Evolutionary conservation across 2,329 filamentous ascomycete genomes (phyloP), one percentile per base, ranked within the genome.

Genomic region (Aspergillus costaricaensis): DNA sequence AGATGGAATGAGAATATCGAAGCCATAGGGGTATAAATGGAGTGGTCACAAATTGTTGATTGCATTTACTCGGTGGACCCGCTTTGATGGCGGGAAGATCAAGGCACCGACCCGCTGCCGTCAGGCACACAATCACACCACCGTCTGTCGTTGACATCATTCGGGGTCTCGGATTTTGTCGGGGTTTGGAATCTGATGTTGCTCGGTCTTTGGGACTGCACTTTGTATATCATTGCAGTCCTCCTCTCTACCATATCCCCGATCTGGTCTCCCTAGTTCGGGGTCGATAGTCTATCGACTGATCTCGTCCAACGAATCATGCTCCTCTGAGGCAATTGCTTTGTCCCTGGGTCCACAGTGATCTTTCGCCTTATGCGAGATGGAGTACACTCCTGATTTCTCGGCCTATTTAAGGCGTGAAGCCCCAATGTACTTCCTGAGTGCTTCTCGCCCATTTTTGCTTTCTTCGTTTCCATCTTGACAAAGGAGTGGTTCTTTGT

Each of bases 31-130:
- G 14, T 25, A 32, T 12, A 5, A 36, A 10, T 8, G 7, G n/a
- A 17, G 19, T 19, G 3, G 50, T 53, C 32, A 23, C 15, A 10
- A n/a, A 36, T 44, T 32, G 23, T 30, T 36, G 17, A 30, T 32
- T 8, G 14, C n/a, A 14, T 44, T 17, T 36, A 53, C 30, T 23
- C 19, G 36, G n/a, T 19, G 53, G 53, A 55, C 53, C 53, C 53
- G 53, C 53, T 55, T 47, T 23, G 36, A 53, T 53, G 27, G 38
- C 52, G 52, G 52, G 51, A 36, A 55, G 39, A 44, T 43, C 52
- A 23, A 55, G 52, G 32, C 49, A 52, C 49, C 27, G 49, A 55
- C 39, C 52, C 52, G 39, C 53, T 21, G 39, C 10, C 25, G n/a
- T 23, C 47, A 50, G 47, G 47, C 47, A 30, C 47, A 17, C 41